Conservation (phyloP, 805 yeast species). For the Candida mattraensis region DNA sequence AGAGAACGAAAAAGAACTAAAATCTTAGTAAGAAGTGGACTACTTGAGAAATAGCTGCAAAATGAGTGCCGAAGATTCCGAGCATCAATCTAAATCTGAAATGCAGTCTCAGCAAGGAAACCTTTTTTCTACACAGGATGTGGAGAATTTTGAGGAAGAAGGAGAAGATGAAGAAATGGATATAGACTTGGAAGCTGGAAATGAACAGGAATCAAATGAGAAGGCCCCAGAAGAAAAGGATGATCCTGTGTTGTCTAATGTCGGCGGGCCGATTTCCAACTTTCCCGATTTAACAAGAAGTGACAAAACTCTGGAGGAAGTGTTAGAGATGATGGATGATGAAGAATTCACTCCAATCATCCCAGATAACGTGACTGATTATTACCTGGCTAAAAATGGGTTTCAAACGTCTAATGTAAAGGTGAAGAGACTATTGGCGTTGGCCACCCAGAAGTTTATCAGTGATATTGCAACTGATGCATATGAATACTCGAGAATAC, state of each 20-base stretch:
- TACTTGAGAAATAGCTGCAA: too few relatives aligned
- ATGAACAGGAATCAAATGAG: conserved; percentile 9
- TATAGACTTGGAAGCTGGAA: conserved; percentile 18
- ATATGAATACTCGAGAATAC: conserved; percentile 88
- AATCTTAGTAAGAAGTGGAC: too few relatives aligned
- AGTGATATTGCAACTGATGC: conserved; percentile 96
- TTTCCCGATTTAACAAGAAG: conserved; percentile 71
- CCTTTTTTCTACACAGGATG: conserved; percentile 22
- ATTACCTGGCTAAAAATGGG: conserved; percentile 77
- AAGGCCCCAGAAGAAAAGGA: conserved; percentile 13
- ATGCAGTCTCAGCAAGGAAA: conserved; percentile 17
- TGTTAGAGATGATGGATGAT: conserved; percentile 86
- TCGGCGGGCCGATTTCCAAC: conserved; percentile 40
- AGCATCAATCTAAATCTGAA: too few relatives aligned
- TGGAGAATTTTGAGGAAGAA: conserved; percentile 27
- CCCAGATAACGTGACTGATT: conserved; percentile 95
- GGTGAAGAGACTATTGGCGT: conserved; percentile 79
- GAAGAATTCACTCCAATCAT: conserved; percentile 94
- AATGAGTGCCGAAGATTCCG: too few relatives aligned
- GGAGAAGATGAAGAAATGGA: conserved; percentile 34
- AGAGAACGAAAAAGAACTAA: too few relatives aligned
- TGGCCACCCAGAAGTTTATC: conserved; percentile 94
- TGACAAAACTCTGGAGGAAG: conserved; percentile 81
- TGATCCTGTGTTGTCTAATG: conserved; percentile 29
- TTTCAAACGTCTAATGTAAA: conserved; percentile 76